Evolutionary conservation across 139 green algal species (phyloP), one percentile per base, ranked within the genome.

Genomic region (Chlamydomonas asymmetrica): DNA sequence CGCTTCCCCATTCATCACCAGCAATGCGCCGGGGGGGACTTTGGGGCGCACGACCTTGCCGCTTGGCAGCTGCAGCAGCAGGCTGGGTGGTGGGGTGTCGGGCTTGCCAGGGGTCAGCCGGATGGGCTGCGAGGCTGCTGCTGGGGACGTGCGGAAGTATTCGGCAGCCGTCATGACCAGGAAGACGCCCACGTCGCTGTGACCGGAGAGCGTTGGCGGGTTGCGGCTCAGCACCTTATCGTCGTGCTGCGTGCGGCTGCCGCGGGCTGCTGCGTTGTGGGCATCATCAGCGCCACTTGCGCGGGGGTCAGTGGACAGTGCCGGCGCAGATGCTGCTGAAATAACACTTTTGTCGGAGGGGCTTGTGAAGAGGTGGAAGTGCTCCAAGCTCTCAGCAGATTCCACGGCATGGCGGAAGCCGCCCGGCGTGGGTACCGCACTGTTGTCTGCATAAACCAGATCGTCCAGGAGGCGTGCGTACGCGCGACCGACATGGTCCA

Each of bases 1-100:
- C 22, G 70, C 77, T 38, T 83, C 77, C 34, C 77, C 77, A n/a
- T 83, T 83, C 77, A 83, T 83, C 2, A 83, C 70, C n/a, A 83
- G 54, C 62, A 83, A 27, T 2, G 45, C 54, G 10, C 52, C 70
- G 13, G 66, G 39, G 0, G 77, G 63, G 20, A 83, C 20, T 37
- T 66, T 34, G 0, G 77, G 77, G 22, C 16, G 22, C 29, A 60
- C 64, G 0, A 71, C 6, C 29, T 18, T 4, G 1, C 64, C 64
- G 41, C 59, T 41, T 0, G 64, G 1, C 29, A 71, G 64, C 64
- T 71, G 64, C 16, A 71, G 41, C 16, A 71, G 41, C 13, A 71
- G 64, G 41, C n/a, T n/a, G n/a, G n/a, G n/a, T n/a, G n/a, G n/a
- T n/a, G n/a, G n/a, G n/a, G n/a, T n/a, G n/a, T n/a, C n/a, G n/a